phyloP scores from a whole-genome alignment of 257 asterid genomes.

The Salvia splendens region DNA sequence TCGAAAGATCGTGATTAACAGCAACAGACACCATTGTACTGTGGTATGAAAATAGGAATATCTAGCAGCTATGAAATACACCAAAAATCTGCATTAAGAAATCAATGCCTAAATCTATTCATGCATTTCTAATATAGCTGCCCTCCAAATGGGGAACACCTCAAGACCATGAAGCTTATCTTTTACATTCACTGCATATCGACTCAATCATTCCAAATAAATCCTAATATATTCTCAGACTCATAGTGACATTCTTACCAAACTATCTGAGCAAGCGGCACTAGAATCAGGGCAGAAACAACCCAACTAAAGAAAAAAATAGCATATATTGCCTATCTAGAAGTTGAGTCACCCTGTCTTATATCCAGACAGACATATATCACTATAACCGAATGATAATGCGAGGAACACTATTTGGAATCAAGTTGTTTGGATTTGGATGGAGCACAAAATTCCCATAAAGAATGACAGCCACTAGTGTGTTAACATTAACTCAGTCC shows the following conservation, averaged over 20 bases:
- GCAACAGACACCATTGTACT: slow-evolving; percentile 53
- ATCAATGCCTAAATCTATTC: slow-evolving; percentile 45
- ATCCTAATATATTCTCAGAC: background rate
- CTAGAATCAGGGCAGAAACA: slow-evolving; percentile 10
- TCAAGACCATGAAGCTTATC: slow-evolving; percentile 57
- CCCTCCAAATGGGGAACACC: slow-evolving; percentile 68
- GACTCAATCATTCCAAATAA: slow-evolving; percentile 36
- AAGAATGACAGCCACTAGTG: background rate
- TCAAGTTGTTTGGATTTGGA: background rate
- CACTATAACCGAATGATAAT: no score
- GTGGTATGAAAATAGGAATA: slow-evolving; percentile 38
- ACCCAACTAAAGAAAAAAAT: slow-evolving; percentile 1
- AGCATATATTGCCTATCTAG: slow-evolving; percentile 6
- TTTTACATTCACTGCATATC: slow-evolving; percentile 60
- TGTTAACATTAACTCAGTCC: background rate
- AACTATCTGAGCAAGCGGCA: slow-evolving; percentile 10
- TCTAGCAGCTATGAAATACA: slow-evolving; percentile 38
- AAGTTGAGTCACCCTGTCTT: background rate
- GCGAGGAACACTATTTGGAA: no score
- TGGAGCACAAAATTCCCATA: slow-evolving; percentile 1
- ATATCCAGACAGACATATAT: background rate
- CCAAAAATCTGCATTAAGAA: slow-evolving; percentile 70
- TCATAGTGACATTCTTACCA: background rate
- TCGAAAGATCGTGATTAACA: slow-evolving; percentile 46
- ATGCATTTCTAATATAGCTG: slow-evolving; percentile 50